These are phyloP conservation scores for Sugiyamaella boreocaroliniensis DNA, from an alignment of 805 yeast genomes.

Conservation along the genomic window DNA sequence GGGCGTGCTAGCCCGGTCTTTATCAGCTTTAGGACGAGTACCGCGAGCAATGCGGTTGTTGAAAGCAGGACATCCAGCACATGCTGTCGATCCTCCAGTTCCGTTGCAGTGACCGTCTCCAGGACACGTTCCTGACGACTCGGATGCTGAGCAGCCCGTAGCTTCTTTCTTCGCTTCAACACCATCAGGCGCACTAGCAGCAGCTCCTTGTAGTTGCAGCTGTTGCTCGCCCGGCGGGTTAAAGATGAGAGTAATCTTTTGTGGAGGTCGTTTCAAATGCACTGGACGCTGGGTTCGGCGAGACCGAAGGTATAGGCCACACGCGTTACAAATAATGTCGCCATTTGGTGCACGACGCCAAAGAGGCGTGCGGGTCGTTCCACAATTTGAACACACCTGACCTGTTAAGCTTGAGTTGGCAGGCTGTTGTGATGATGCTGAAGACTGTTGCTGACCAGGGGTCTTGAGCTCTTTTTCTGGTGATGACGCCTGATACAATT, in stretches of 20 bases:
- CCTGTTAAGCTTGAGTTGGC: constrained; percentile 9
- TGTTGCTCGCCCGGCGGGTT: constrained; percentile 1
- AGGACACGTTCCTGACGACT: constrained; percentile 48
- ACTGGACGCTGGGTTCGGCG: constrained; percentile 60
- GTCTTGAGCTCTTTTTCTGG: not conserved
- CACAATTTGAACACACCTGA: constrained; percentile 79
- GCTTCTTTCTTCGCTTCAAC: constrained; percentile 2
- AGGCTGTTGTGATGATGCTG: not conserved
- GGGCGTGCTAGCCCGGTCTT: constrained; percentile 6
- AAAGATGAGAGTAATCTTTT: constrained; percentile 35
- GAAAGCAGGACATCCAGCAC: constrained; percentile 77
- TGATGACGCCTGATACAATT: not conserved
- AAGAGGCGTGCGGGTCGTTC: constrained; percentile 84
- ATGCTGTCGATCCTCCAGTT: constrained; percentile 75
- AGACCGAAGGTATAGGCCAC: constrained; percentile 73
- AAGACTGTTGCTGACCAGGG: not conserved
- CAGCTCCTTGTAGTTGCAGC: not conserved
- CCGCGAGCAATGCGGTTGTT: constrained; percentile 47
- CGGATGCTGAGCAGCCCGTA: constrained; percentile 9
- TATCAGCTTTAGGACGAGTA: constrained; percentile 7
- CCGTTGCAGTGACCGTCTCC: constrained; percentile 83
- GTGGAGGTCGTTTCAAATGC: constrained; percentile 53
- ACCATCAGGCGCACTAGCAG: not conserved
- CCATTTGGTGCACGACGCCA: constrained; percentile 95
- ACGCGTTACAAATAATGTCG: constrained; percentile 89